A percentile compares a stretch with the other conserved stretches of the same genome.
These are phyloP conservation scores for Colletotrichum phormii DNA, from an alignment of 2,329 filamentous ascomycete species.

Conservation along the genomic window DNA sequence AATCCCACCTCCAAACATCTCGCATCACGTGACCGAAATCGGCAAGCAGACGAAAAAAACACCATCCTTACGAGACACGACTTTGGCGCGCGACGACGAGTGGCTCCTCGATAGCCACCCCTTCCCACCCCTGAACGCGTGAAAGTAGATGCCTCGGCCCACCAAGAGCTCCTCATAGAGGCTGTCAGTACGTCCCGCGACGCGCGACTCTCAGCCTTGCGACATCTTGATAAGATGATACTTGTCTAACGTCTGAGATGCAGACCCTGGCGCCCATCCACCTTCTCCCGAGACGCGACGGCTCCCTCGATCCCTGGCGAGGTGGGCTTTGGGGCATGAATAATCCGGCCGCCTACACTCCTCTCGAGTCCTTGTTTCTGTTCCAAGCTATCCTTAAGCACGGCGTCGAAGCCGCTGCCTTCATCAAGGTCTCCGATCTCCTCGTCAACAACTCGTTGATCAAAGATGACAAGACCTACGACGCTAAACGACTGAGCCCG, in stretches of 20 bases:
- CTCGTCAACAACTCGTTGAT: slow-evolving; percentile 81
- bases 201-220: slow-evolving; percentile 31
- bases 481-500: slow-evolving; percentile 78
- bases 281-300: slow-evolving; percentile 63
- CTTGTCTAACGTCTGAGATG: slow-evolving; percentile 29
- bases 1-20: slow-evolving; percentile 16
- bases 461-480: slow-evolving; percentile 76
- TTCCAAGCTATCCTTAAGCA: slow-evolving; percentile 82
- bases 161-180: slow-evolving; percentile 35
- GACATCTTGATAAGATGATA: slow-evolving; percentile 26
- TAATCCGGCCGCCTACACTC: slow-evolving; percentile 76
- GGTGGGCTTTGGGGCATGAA: slow-evolving; percentile 67
- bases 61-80: slow-evolving; percentile 23
- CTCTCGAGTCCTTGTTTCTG: slow-evolving; percentile 86
- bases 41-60: slow-evolving; percentile 23
- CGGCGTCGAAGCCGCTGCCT: slow-evolving; percentile 74
- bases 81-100: slow-evolving; percentile 22
- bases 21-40: slow-evolving; percentile 23
- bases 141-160: slow-evolving; percentile 35
- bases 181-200: slow-evolving; percentile 37
- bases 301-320: slow-evolving; percentile 67
- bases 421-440: slow-evolving; percentile 78
- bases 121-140: slow-evolving; percentile 26
- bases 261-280: slow-evolving; percentile 67
- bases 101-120: slow-evolving; percentile 27